Conservation (phyloP, 2,329 filamentous ascomycete species). For the Leptosphaerulina australis region DNA sequence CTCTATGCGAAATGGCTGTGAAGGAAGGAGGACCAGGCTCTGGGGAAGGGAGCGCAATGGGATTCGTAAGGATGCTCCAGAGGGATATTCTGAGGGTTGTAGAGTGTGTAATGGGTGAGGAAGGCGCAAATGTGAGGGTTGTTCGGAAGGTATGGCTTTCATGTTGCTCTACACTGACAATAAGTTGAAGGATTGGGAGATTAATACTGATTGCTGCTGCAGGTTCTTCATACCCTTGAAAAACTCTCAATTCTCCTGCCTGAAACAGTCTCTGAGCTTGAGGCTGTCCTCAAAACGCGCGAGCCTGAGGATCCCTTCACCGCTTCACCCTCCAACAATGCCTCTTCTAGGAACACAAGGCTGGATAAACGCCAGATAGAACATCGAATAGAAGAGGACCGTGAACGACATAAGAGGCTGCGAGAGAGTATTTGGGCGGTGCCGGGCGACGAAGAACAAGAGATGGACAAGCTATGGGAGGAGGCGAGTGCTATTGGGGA, state of each 20-base stretch:
- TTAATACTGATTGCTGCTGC: neutral
- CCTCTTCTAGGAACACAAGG: conserved; percentile 16
- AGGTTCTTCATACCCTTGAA: conserved; percentile 73
- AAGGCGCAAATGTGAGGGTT: conserved; percentile 88
- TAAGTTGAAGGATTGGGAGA: no score
- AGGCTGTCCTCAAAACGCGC: conserved; percentile 80
- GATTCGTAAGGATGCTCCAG: conserved; percentile 94
- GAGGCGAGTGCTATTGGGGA: conserved; percentile 85
- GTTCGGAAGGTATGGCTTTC: conserved; percentile 70
- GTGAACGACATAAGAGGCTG: conserved; percentile 89
- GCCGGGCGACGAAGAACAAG: conserved; percentile 62
- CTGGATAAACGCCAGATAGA: conserved; percentile 89
- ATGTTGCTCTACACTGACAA: no score
- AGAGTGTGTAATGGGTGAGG: conserved; percentile 90
- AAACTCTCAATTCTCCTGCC: conserved; percentile 73
- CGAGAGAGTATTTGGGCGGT: conserved; percentile 95
- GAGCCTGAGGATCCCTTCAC: conserved; percentile 56
- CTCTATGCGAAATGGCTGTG: conserved; percentile 84
- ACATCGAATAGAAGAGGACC: conserved; percentile 94
- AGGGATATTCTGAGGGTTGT: conserved; percentile 90
- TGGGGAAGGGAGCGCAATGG: conserved; percentile 70
- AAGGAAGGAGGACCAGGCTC: conserved; percentile 75
- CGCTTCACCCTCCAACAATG: conserved; percentile 10
- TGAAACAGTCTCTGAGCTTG: conserved; percentile 78
- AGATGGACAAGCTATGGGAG: conserved; percentile 83